Evolutionary conservation across 2,329 filamentous ascomycete species (phyloP).

Genomic region (Ceratocystis albifundus): DNA sequence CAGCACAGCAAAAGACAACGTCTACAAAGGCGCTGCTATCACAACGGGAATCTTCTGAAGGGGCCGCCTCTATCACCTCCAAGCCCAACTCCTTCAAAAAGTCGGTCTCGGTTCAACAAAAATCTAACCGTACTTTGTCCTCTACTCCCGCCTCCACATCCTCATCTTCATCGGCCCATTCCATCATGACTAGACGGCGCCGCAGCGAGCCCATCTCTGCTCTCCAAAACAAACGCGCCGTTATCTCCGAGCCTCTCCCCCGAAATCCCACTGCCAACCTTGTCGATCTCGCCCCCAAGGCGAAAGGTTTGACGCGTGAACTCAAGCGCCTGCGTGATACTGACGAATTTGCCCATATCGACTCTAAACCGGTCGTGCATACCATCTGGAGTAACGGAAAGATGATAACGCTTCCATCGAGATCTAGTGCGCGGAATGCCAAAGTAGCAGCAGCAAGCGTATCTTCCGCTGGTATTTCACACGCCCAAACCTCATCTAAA

Average conservation of each 20-base stretch:
- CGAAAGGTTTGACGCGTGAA: constrained; percentile 44
- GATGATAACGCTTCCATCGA: constrained; percentile 38
- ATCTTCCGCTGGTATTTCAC: not conserved
- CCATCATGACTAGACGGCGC: constrained; percentile 6
- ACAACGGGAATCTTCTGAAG: constrained; percentile 27
- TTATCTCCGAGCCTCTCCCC: constrained; percentile 29
- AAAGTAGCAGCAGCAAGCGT: constrained; percentile 29
- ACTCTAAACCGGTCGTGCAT: constrained; percentile 45
- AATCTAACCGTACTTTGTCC: constrained; percentile 30
- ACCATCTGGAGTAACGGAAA: constrained; percentile 57
- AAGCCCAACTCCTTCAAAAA: not conserved
- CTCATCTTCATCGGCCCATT: not conserved
- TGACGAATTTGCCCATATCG: constrained; percentile 49
- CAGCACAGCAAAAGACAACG: not conserved
- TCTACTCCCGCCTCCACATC: constrained; percentile 28
- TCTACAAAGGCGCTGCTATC: constrained; percentile 24
- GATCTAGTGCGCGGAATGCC: constrained; percentile 31
- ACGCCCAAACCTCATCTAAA: not conserved
- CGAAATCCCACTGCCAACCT: constrained; percentile 48
- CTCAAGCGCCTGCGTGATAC: constrained; percentile 49
- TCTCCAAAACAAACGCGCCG: constrained; percentile 13
- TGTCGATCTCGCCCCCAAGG: constrained; percentile 42
- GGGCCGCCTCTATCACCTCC: not conserved
- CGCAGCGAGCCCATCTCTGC: constrained; percentile 15
- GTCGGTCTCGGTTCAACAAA: not conserved